phyloP scores from a whole-genome alignment of 495 filamentous ascomycete genomes.

The Xylaria palmicola region DNA sequence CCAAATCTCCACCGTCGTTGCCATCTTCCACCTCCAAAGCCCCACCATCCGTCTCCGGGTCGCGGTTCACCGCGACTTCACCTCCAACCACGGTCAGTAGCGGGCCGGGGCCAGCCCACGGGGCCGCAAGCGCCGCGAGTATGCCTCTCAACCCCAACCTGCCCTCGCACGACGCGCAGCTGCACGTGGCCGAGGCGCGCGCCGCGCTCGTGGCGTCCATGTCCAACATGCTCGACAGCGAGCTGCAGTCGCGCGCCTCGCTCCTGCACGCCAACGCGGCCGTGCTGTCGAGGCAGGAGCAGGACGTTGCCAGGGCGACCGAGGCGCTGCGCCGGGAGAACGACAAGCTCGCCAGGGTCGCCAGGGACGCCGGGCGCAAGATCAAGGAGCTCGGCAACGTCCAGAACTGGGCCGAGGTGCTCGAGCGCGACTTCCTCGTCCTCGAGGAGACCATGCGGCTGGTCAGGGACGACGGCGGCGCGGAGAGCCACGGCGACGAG shows the following conservation, averaged over 20 bases:
- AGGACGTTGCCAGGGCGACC: conserved; percentile 63
- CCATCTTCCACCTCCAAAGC: conserved; percentile 15
- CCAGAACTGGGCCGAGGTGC: conserved; percentile 97
- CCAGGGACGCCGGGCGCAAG: conserved; percentile 63
- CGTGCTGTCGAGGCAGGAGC: conserved; percentile 70
- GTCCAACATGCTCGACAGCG: conserved; percentile 67
- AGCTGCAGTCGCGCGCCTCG: conserved; percentile 70
- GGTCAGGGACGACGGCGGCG: conserved; percentile 48
- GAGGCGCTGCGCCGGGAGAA: conserved; percentile 68
- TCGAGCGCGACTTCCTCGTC: conserved; percentile 86
- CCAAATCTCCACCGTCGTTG: conserved; percentile 8
- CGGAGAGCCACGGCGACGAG: conserved; percentile 29
- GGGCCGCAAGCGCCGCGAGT: conserved; percentile 14
- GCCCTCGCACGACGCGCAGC: conserved; percentile 40
- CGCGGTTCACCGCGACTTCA: conserved; percentile 15
- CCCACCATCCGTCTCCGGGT: conserved; percentile 11
- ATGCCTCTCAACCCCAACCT: conserved; percentile 26
- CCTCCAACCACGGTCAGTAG: conserved; percentile 12
- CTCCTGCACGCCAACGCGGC: conserved; percentile 71
- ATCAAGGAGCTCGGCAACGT: conserved; percentile 94
- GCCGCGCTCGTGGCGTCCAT: conserved; percentile 77
- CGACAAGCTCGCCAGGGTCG: conserved; percentile 65
- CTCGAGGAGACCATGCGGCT: conserved; percentile 82
- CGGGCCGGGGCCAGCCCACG: conserved; percentile 6
- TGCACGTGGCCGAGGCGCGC: conserved; percentile 62